These are phyloP conservation scores for Fusarium decemcellulare DNA, from an alignment of 2,329 filamentous ascomycete genomes.

Conservation along the genomic window DNA sequence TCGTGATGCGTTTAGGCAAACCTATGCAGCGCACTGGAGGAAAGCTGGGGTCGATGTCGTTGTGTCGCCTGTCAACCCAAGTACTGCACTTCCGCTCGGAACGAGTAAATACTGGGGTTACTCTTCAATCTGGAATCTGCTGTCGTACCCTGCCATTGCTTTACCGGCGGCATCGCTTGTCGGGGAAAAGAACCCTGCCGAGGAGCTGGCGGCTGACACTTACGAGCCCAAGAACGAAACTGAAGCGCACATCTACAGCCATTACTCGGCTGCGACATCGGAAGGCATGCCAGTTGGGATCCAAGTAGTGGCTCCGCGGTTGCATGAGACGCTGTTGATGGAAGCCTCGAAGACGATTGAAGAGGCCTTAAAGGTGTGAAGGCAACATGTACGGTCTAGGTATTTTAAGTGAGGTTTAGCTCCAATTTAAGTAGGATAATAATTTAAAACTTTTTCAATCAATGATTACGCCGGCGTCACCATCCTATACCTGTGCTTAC, in stretches of 20 bases:
- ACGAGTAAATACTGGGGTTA: not conserved
- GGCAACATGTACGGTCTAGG: too few species aligned
- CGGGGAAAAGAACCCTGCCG: not conserved
- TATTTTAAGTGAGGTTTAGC: too few species aligned
- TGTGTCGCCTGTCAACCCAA: not conserved
- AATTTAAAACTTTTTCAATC: too few species aligned
- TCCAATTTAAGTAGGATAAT: too few species aligned
- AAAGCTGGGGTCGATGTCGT: not conserved
- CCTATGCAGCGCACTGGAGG: not conserved
- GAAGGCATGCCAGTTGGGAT: not conserved
- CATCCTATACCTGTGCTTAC: too few species aligned
- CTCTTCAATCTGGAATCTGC: not conserved
- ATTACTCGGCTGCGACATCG: not conserved
- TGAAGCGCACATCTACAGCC: not conserved
- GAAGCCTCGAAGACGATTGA: not conserved
- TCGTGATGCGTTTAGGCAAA: not conserved
- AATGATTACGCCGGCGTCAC: too few species aligned
- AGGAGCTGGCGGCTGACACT: not conserved
- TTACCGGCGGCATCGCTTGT: not conserved
- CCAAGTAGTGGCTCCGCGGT: not conserved
- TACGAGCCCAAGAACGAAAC: not conserved
- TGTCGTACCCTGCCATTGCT: not conserved
- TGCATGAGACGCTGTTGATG: not conserved
- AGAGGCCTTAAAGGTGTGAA: not conserved
- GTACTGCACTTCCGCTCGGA: not conserved